Base-by-base conservation (phyloP, 352 stramenopile genomes). In the Phytophthora melonis region DNA sequence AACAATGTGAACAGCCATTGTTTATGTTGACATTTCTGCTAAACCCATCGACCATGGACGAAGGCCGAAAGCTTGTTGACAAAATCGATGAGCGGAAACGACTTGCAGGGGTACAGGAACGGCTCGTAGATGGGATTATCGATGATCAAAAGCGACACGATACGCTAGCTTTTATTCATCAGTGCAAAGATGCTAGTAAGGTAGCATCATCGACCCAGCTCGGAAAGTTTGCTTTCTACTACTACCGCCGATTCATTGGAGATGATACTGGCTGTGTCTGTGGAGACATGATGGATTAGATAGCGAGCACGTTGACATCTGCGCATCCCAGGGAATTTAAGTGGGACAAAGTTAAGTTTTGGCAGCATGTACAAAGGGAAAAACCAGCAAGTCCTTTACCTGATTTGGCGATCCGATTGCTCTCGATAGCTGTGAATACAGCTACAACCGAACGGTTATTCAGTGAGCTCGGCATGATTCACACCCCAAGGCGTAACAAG, bases 141-240 rank as follows among this genome's bases (percentile, higher is more conserved):
- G 39, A 45, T 45, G 39, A n/a, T 18, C 3, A n/a, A 45, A n/a
- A 1, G 14, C 39, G 39, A n/a, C 11, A n/a, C 14, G 39, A n/a
- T 45, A 14, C 10, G 45, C 3, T 23, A 27, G 18, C 27, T 18
- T 19, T 8, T 32, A 14, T 61, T n/a, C 18, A 49, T 1, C 14
- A 18, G 9, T 19, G 16, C 19, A 47, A 61, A 32, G 19, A 49
- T 8, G 32, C 34, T n/a, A n/a, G 30, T 32, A 61, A 50, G 27
- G 32, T 61, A 34, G 55, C 34, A 32, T 49, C 32, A 3, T 61
- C n/a, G 6, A 47, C 55, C 14, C 55, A 61, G 7, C 14, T 61
- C 2, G 34, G 11, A 14, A 61, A 32, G 11, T 50, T 50, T 49
- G 30, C 32, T 25, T 34, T 61, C 7, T 61, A 61, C 32, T 61